Base-by-base conservation (phyloP, 352 stramenopile genomes). In the Phytophthora fragariaefolia region DNA sequence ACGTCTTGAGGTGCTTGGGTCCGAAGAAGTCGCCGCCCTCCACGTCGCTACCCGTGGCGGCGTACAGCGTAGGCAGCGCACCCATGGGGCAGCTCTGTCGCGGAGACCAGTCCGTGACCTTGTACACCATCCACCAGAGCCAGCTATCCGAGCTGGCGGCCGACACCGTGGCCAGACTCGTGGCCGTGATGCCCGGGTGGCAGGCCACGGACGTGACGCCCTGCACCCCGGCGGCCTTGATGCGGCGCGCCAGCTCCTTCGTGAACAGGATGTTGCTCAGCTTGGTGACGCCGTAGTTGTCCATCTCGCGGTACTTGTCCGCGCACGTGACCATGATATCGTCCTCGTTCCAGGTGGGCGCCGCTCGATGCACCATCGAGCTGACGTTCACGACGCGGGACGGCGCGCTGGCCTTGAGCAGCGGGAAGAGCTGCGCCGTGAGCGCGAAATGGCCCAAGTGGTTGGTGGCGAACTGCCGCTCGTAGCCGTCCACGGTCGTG, bases 251-350 rank as follows among this genome's bases (percentile, higher is more conserved):
- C 9, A 98, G 63, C 50, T 98, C 93, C 47, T 91, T 66, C 2
- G 91, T 88, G 72, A 98, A 98, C 2, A 98, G 63, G 42, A 98
- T 84, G 65, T 98, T 98, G 60, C 78, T 84, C 18, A 98, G 71
- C 77, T 98, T 98, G 36, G 83, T 94, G 51, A 87, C 67, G 23
- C 80, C 80, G 66, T 98, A 98, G 36, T 52, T 69, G 17, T 58
- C 43, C 65, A 69, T 73, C 23, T 66, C 48, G 17, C 57, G 32
- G 66, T 79, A 79, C 23, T 64, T 74, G 15, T 69, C 36, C 15
- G 65, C 28, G 10, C 42, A 58, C 12, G 61, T 52, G 26, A 53
- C 30, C 20, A 58, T 53, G 53, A 69, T 53, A 4, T 63, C 46
- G n/a, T 68, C 48, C 63, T 61, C 23, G 66, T 48, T 27, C 63